Evolutionary conservation across 352 stramenopile species (phyloP).

Genomic region (Globisporangium echinulatum): DNA sequence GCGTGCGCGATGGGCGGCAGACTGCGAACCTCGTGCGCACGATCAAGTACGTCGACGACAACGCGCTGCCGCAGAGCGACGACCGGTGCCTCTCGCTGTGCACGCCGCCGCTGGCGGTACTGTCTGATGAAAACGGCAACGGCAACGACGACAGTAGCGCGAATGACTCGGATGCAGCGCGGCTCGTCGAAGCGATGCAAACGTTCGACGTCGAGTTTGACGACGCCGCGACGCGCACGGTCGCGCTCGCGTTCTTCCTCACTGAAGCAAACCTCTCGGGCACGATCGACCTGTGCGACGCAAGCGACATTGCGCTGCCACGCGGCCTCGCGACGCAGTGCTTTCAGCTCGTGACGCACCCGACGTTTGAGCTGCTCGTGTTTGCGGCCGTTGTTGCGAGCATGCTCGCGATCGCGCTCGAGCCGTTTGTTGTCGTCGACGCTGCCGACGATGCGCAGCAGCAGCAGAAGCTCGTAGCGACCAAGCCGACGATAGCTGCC

Average conservation of each 20-base stretch:
- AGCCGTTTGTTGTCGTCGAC: conserved; percentile 25
- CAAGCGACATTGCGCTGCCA: conserved; percentile 46
- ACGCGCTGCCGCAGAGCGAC: conserved; percentile 46
- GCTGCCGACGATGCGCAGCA: not conserved
- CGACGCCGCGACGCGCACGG: conserved; percentile 34
- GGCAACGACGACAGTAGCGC: not conserved
- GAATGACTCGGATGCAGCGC: conserved; percentile 8
- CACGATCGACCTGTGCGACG: conserved; percentile 35
- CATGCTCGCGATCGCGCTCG: conserved; percentile 63
- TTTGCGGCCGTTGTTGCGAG: conserved; percentile 52
- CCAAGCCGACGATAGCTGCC: conserved; percentile 31
- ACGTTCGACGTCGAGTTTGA: conserved; percentile 79
- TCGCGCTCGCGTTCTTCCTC: conserved; percentile 56
- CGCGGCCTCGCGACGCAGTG: conserved; percentile 40
- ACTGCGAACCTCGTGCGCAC: conserved; percentile 78
- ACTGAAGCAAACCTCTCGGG: conserved; percentile 35
- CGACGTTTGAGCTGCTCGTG: conserved; percentile 70
- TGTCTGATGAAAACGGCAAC: not conserved
- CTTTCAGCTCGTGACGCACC: conserved; percentile 63
- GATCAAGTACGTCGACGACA: conserved; percentile 63
- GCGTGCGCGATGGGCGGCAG: conserved; percentile 59
- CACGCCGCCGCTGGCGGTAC: not conserved
- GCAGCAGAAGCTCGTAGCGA: conserved; percentile 24
- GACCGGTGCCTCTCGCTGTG: conserved; percentile 68
- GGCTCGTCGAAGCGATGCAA: conserved; percentile 17